Conservation (phyloP, 208 protist genomes). For the Trypanosoma cruzi region DNA sequence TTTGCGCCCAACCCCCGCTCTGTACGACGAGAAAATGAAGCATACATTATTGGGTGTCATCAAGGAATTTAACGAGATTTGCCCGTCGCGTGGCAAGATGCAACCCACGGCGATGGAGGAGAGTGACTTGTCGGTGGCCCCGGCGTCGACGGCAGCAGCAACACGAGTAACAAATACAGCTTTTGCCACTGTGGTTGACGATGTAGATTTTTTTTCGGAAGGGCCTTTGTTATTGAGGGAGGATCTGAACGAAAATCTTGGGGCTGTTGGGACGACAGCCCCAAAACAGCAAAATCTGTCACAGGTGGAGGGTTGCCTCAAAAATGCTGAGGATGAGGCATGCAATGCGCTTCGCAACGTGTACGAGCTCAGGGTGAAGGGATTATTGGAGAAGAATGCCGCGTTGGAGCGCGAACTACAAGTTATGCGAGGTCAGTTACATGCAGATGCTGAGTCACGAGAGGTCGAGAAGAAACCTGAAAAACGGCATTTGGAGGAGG, state of each 20-base stretch:
- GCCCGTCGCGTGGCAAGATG: conserved; percentile 1
- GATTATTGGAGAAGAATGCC: conserved; percentile 13
- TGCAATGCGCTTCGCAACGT: conserved; percentile 1
- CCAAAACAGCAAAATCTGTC: background rate
- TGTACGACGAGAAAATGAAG: conserved; percentile 64
- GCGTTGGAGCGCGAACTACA: conserved; percentile 16
- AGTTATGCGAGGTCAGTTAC: background rate
- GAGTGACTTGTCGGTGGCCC: background rate
- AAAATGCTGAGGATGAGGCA: background rate
- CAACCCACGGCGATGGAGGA: background rate
- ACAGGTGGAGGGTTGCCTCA: background rate
- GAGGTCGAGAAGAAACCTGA: conserved; percentile 1
- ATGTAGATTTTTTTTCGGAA: background rate
- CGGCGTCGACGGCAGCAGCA: background rate
- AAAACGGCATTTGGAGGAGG: conserved; percentile 2
- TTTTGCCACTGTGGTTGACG: background rate
- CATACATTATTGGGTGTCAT: conserved; percentile 21
- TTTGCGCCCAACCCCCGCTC: conserved; percentile 32
- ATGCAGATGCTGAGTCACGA: background rate
- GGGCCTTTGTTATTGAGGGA: background rate
- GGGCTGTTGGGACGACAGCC: background rate
- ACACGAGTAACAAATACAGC: too few species aligned
- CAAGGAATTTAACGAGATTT: conserved; percentile 30
- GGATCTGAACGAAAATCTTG: background rate
- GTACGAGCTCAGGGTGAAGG: conserved; percentile 20